These are phyloP conservation scores for Hyaloscypha finlandica DNA, from an alignment of 495 filamentous ascomycete species.

Conservation along the genomic window DNA sequence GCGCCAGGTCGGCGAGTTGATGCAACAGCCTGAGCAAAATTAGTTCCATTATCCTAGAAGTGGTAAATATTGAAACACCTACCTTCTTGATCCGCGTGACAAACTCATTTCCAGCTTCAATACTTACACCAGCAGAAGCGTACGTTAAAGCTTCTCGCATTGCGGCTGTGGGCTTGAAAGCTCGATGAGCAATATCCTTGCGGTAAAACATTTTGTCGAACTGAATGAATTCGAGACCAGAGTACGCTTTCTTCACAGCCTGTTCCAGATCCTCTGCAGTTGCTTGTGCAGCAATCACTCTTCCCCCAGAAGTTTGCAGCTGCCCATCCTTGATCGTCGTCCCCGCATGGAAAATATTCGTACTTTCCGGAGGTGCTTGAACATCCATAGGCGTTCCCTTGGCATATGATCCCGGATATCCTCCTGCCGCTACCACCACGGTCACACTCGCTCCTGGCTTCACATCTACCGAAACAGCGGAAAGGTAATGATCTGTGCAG, in stretches of 20 bases:
- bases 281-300: constrained; percentile 88
- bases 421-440: constrained; percentile 89
- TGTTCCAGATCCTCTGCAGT: constrained; percentile 72
- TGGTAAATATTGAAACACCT: not conserved
- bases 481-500: constrained; percentile 74
- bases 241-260: constrained; percentile 83
- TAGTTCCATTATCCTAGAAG: not conserved
- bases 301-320: constrained; percentile 78
- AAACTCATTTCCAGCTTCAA: constrained; percentile 87
- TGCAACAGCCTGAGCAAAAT: constrained; percentile 47
- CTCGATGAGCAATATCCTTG: constrained; percentile 85
- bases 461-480: constrained; percentile 67
- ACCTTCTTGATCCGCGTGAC: constrained; percentile 81
- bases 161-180: constrained; percentile 42
- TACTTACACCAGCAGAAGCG: constrained; percentile 88
- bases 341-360: constrained; percentile 90
- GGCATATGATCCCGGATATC: constrained; percentile 89
- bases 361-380: constrained; percentile 39
- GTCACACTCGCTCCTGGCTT: constrained; percentile 75
- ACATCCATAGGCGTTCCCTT: constrained; percentile 73
- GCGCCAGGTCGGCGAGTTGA: constrained; percentile 83
- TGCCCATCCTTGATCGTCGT: constrained; percentile 65
- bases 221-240: constrained; percentile 71
- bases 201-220: constrained; percentile 93
- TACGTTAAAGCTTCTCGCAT: constrained; percentile 73